Evolutionary conservation across 306 rosid genomes (phyloP), one percentile per base, ranked within the genome.

Genomic region (Hylodesmum podocarpum): DNA sequence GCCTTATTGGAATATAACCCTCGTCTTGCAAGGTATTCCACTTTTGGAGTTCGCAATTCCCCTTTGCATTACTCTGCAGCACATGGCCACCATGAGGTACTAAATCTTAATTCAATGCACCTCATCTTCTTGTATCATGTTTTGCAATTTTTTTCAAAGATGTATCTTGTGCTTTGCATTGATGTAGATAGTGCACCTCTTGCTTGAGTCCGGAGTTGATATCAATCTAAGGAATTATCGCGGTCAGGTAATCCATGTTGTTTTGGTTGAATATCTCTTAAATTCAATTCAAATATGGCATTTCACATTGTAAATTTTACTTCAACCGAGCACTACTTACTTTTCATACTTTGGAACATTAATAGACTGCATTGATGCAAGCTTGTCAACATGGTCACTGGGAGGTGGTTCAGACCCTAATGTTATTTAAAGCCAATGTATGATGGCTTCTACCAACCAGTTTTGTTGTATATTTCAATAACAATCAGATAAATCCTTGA

Each of bases 301-400:
- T 40, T 22, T 54, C 41, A 40, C 59, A 33, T 66, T 25, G 37
- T 41, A 41, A 61, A 1, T 70, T 55, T 13, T 34, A 54, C 33
- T 71, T 72, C 49, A 43, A 51, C 65, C 28, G 41, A 65, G 44
- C 27, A 25, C 59, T 79, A 8, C 70, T 46, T 64, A 73, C 44
- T 58, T 58, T 28, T 71, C 19, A 44, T 12, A 25, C 15, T 70
- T 62, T 36, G 24, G 68, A 57, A 51, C 59, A 62, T 77, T 59
- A 83, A 85, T 91, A 94, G 99, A 95, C 99, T 83, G 99, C 99
- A 74, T 86, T 95, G 90, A 95, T 95, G 99, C 99, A 95, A 95
- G 99, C 99, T 72, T 95, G 99, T 81, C 97, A 92, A 81, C 90
- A 92, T 81, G 99, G 99, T 86, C 96, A 88, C 43, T 95, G 97